Conservation (phyloP, 495 filamentous ascomycete genomes). For the Aspergillus haitiensis region DNA sequence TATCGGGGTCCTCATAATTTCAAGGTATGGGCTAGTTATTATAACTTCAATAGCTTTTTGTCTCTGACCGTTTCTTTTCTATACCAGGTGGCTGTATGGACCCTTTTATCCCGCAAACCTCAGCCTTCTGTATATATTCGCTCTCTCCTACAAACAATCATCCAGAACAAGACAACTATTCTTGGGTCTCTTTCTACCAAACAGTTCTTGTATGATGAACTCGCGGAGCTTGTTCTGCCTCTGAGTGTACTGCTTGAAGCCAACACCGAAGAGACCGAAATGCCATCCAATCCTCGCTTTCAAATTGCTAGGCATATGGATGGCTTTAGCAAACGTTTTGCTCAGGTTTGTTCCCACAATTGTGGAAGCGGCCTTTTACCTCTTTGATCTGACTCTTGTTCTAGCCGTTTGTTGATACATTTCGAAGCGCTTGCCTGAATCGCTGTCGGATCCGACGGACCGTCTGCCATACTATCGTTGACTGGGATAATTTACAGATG, state of each 20-base stretch:
- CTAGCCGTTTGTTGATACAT: slow-evolving; percentile 73
- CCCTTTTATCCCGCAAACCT: slow-evolving; percentile 75
- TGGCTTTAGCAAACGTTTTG: slow-evolving; percentile 70
- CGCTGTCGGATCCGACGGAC: slow-evolving; percentile 81
- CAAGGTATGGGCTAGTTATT: slow-evolving; percentile 31
- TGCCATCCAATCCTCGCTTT: slow-evolving; percentile 73
- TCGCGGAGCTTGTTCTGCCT: slow-evolving; percentile 74
- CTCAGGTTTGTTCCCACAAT: slow-evolving; percentile 44
- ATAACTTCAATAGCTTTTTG: slow-evolving; percentile 15
- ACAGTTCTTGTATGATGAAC: slow-evolving; percentile 74
- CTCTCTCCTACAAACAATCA: slow-evolving; percentile 71
- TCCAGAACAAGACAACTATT: slow-evolving; percentile 69
- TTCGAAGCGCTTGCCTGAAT: slow-evolving; percentile 84
- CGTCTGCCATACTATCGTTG: slow-evolving; percentile 74
- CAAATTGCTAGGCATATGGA: slow-evolving; percentile 77
- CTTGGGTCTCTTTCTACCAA: slow-evolving; percentile 66
- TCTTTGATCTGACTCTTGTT: neutral
- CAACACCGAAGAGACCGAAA: slow-evolving; percentile 70
- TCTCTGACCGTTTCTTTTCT: slow-evolving; percentile 44
- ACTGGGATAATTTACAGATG: slow-evolving; percentile 82
- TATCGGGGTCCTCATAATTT: slow-evolving; percentile 69
- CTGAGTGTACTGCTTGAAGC: slow-evolving; percentile 68
- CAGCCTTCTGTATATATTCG: slow-evolving; percentile 83
- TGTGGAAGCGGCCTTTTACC: neutral
- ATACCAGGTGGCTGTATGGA: slow-evolving; percentile 52